Base-by-base conservation (phyloP, 345 rosid genomes). In the Dipteronia dyeriana region DNA sequence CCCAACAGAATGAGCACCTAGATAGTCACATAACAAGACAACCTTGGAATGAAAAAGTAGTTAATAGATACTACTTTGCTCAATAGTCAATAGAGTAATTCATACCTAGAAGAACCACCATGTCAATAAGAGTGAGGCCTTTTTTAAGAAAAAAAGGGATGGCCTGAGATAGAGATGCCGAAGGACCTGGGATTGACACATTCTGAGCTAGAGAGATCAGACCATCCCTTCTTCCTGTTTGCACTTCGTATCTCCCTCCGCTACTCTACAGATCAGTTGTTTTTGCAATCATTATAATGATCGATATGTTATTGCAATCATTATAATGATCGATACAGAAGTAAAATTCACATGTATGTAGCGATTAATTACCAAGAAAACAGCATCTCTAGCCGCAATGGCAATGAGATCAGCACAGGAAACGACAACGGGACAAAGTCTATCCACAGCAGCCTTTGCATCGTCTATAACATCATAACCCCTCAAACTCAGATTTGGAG, bases 71-170 rank as follows among this genome's bases (percentile, higher is more conserved):
- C 31, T 29, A 29, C 31, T 29, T 29, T 29, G 31, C 31, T n/a
- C n/a, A n/a, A n/a, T n/a, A n/a, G n/a, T 29, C 31, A 29, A 1
- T 29, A 29, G 47, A 43, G 47, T 43, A 43, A 43, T 7, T 57
- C 5, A 66, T 88, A 90, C 94, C 92, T 60, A 91, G 80, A 67
- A 92, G 92, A 79, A 85, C 75, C 75, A 87, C 89, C 88, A 87
- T 88, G 70, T 89, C 94, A 7, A 68, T 45, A 8, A 79, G 51
- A 76, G 63, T 66, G 61, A 91, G 90, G 0, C 79, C 84, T 81
- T 80, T 86, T 0, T 53, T 39, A 17, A 69, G 75, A 71, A 92
- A 92, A 2, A 77, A 60, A 1, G 29, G 6, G 20, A 68, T 61
- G 12, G 85, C 60, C 5, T 73, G 39, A 2, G 73, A 1, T 34